Conservation (phyloP, 108 stramenopile species). For the Fistulifera pelliculosa region DNA sequence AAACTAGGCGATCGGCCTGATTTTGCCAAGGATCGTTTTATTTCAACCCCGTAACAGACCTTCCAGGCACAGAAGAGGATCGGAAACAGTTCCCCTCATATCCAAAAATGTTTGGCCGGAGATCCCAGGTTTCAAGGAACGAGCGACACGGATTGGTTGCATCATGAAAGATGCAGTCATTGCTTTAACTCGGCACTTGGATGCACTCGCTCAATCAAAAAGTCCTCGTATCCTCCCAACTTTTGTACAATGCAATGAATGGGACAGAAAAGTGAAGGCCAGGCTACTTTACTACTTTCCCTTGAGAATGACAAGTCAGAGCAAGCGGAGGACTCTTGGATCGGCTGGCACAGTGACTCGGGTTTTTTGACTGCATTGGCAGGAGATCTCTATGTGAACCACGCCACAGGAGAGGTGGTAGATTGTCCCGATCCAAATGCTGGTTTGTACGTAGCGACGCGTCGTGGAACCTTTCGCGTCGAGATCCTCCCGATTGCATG, state of each 20-base stretch:
- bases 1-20: constrained; percentile 82
- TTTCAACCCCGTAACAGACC: constrained; percentile 76
- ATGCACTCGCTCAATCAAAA: constrained; percentile 27
- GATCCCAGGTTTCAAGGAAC: constrained; percentile 42
- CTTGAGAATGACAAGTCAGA: constrained; percentile 16
- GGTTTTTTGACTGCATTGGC: constrained; percentile 89
- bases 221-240: constrained; percentile 24
- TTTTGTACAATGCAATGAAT: constrained; percentile 45
- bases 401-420: constrained; percentile 47
- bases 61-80: constrained; percentile 68
- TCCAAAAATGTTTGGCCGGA: constrained; percentile 83
- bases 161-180: constrained; percentile 71
- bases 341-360: constrained; percentile 90
- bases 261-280: constrained; percentile 80
- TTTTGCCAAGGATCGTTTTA: constrained; percentile 83
- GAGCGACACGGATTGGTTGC: constrained; percentile 52
- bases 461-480: constrained; percentile 46
- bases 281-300: constrained; percentile 90
- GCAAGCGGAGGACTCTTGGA: constrained; percentile 72
- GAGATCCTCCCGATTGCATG: constrained; percentile 78
- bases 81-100: constrained; percentile 72
- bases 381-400: constrained; percentile 77
- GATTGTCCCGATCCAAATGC: constrained; percentile 51
- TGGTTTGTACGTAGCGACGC: constrained; percentile 74
- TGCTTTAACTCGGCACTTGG: constrained; percentile 56